A percentile compares a stretch with the other conserved stretches of the same genome.
Conservation (phyloP, 495 filamentous ascomycete genomes). For the Lasiosphaeria miniovina region DNA sequence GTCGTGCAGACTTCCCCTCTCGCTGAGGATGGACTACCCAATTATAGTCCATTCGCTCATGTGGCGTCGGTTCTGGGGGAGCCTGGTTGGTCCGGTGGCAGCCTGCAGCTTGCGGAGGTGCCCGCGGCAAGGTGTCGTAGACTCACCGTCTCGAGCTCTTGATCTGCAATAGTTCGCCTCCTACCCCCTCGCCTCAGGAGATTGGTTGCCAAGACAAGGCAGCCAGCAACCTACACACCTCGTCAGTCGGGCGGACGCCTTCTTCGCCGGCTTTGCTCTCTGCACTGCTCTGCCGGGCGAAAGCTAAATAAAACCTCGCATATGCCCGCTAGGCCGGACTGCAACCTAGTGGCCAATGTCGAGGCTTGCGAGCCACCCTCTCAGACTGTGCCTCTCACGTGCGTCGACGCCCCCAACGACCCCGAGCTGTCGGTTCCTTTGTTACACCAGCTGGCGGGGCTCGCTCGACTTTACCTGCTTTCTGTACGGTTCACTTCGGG, state of each 20-base stretch:
- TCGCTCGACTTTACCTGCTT: too few species aligned
- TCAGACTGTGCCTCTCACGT: neutral
- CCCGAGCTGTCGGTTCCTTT: neutral
- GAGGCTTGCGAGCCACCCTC: neutral
- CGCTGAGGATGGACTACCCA: neutral
- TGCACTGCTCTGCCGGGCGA: too few species aligned
- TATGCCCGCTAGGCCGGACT: neutral
- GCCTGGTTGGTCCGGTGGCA: too few species aligned
- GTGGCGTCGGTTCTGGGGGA: too few species aligned
- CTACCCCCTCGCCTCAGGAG: neutral
- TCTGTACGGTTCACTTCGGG: too few species aligned
- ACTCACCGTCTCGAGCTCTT: neutral
- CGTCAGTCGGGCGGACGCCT: neutral
- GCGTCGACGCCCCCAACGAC: neutral
- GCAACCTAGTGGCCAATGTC: neutral
- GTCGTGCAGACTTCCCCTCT: neutral
- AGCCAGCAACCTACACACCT: neutral
- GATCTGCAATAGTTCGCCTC: neutral
- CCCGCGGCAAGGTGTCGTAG: neutral
- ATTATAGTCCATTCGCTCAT: too few species aligned
- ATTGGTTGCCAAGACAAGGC: neutral
- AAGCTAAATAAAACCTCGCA: neutral
- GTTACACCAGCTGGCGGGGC: neutral
- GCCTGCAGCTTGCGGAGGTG: too few species aligned
- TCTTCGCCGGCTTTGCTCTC: neutral